Percentiles rank a stretch among this genome's conserved stretches.
These are phyloP conservation scores for Ophiostoma pallidulum DNA, from an alignment of 2,329 filamentous ascomycete genomes.

Conservation along the genomic window DNA sequence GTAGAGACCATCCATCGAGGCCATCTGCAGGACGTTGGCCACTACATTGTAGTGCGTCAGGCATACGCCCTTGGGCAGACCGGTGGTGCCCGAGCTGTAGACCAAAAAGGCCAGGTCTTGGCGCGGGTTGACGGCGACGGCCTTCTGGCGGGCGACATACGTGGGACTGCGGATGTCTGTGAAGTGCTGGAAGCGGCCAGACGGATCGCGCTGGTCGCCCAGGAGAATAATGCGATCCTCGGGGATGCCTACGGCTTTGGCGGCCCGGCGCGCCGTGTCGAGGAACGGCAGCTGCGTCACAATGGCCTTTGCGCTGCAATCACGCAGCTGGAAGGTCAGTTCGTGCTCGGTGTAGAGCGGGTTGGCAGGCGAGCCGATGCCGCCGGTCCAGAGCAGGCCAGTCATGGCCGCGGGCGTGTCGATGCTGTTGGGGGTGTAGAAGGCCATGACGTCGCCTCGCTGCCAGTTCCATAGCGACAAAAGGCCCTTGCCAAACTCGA, in stretches of 20 bases:
- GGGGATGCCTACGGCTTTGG: slow-evolving; percentile 58
- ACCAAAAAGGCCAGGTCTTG: slow-evolving; percentile 77
- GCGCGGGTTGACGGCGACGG: slow-evolving; percentile 46
- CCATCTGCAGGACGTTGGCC: slow-evolving; percentile 55
- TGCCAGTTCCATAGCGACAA: slow-evolving; percentile 66
- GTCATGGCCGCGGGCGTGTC: slow-evolving; percentile 71
- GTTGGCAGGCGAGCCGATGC: slow-evolving; percentile 75
- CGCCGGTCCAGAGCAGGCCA: slow-evolving; percentile 76
- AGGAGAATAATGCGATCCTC: slow-evolving; percentile 66
- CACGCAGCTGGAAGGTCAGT: slow-evolving; percentile 72
- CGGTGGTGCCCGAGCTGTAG: slow-evolving; percentile 85
- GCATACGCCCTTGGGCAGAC: slow-evolving; percentile 84
- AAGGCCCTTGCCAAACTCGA: slow-evolving; percentile 73
- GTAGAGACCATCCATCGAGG: slow-evolving; percentile 42
- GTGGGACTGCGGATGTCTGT: slow-evolving; percentile 50
- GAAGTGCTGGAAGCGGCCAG: slow-evolving; percentile 59
- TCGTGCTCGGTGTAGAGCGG: slow-evolving; percentile 79
- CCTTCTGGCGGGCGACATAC: slow-evolving; percentile 35
- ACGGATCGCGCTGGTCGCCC: slow-evolving; percentile 56
- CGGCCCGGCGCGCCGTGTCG: slow-evolving; percentile 56
- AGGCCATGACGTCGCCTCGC: slow-evolving; percentile 71
- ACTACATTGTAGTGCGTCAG: slow-evolving; percentile 76
- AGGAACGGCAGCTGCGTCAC: slow-evolving; percentile 64
- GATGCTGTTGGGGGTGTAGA: slow-evolving; percentile 80
- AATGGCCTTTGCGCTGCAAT: slow-evolving; percentile 64